Percentiles rank a stretch among this genome's conserved stretches.
Evolutionary conservation across 805 yeast species (phyloP).

Genomic region (Cephaloascus albidus): DNA sequence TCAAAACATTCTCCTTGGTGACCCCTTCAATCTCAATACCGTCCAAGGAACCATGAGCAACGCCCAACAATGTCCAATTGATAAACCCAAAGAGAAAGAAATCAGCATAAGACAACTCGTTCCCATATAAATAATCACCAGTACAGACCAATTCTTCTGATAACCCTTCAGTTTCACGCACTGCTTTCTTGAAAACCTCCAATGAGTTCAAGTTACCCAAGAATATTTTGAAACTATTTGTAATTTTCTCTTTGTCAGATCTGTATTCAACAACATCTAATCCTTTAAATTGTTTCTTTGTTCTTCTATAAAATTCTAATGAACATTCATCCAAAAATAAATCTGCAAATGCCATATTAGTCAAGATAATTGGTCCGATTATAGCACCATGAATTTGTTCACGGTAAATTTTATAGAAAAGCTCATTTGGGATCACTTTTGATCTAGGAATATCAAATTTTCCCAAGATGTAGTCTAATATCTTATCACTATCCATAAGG

Average conservation of each 20-base stretch:
- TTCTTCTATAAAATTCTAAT: neutral
- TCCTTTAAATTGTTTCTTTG: neutral
- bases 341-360: neutral
- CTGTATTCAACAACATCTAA: neutral
- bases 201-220: neutral
- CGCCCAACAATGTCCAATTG: neutral
- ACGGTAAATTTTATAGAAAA: neutral
- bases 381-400: neutral
- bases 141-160: neutral
- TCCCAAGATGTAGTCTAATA: neutral
- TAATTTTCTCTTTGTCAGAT: neutral
- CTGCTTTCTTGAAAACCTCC: neutral
- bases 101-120: neutral
- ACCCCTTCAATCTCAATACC: neutral
- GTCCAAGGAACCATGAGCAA: neutral
- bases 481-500: neutral
- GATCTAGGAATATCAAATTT: neutral
- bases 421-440: neutral
- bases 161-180: neutral
- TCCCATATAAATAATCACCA: neutral
- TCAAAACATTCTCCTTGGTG: neutral
- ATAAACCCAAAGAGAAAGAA: neutral
- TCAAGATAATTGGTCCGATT: neutral
- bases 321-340: neutral
- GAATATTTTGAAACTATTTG: neutral